A percentile compares a stretch with the other conserved stretches of the same genome.
phyloP scores from a whole-genome alignment of 192 early-diverging fungal species.

The Mortierella hygrophila region DNA sequence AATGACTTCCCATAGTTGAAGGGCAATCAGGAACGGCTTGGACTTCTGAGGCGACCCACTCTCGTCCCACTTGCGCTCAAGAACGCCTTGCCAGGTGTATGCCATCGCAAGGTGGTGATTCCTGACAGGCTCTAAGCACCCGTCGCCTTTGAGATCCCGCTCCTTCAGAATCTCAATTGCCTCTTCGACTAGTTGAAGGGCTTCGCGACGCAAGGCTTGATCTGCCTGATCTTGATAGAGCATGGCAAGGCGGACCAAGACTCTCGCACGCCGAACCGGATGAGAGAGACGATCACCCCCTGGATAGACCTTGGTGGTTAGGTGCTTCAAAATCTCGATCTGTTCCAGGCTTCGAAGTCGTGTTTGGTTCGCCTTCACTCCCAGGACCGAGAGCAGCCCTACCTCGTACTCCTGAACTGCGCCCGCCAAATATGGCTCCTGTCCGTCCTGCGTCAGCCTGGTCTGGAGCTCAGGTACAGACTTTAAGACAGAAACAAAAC shows the following conservation, averaged over 20 bases:
- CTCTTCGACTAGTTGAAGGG: conserved; percentile 32
- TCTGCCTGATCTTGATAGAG: conserved; percentile 16
- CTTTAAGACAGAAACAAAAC: conserved; percentile 7
- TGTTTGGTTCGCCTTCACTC: conserved; percentile 22
- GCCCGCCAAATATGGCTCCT: conserved; percentile 21
- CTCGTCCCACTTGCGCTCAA: conserved; percentile 51
- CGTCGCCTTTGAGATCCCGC: conserved; percentile 51
- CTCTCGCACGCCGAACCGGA: conserved; percentile 54
- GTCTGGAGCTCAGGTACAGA: conserved; percentile 14
- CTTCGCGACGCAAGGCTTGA: conserved; percentile 16
- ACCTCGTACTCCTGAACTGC: conserved; percentile 44
- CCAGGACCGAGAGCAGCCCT: conserved; percentile 21
- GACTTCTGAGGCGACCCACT: conserved; percentile 35
- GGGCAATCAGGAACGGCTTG: conserved; percentile 63
- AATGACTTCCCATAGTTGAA: conserved; percentile 71
- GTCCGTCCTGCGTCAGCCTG: conserved; percentile 13
- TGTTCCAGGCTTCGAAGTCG: conserved; percentile 17
- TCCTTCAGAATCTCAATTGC: conserved; percentile 56
- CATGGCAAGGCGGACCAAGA: conserved; percentile 42
- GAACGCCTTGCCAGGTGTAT: conserved; percentile 69
- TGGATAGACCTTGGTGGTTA: conserved; percentile 11
- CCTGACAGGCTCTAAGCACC: conserved; percentile 55
- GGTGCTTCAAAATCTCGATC: conserved; percentile 26
- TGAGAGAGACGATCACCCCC: conserved; percentile 21
- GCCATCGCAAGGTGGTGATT: conserved; percentile 71